Percentiles rank a stretch among this genome's conserved stretches.
phyloP scores from a whole-genome alignment of 768 basidiomycete genomes.

The Heimioporus sp. region DNA sequence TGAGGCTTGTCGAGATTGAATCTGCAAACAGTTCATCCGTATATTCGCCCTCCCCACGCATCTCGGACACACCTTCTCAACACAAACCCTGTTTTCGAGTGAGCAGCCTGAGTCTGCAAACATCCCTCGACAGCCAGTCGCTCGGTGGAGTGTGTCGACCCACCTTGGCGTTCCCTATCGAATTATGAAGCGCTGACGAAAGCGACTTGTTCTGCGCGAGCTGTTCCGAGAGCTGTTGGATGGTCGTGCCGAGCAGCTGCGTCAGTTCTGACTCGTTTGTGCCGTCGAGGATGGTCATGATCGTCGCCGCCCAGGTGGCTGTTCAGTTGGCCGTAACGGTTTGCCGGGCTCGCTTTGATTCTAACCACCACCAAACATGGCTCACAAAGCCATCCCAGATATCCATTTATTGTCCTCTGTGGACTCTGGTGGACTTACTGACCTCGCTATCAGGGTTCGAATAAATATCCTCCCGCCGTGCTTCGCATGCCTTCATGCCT shows the following conservation, averaged over 20 bases:
- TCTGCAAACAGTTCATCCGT: slow-evolving; percentile 28
- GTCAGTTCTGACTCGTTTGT: slow-evolving; percentile 55
- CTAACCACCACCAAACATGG: no score
- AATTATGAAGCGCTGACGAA: slow-evolving; percentile 67
- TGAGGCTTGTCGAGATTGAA: slow-evolving; percentile 88
- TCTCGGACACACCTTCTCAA: slow-evolving; percentile 60
- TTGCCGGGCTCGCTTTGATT: no score
- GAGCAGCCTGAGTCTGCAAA: slow-evolving; percentile 76
- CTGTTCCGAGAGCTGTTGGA: slow-evolving; percentile 82
- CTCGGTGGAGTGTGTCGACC: slow-evolving; percentile 14
- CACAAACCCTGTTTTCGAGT: slow-evolving; percentile 91
- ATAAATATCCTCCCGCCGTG: neutral
- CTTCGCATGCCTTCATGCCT: slow-evolving; percentile 7
- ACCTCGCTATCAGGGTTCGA: neutral
- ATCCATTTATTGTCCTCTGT: slow-evolving; percentile 18
- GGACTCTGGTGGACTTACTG: neutral
- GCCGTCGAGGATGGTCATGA: slow-evolving; percentile 56
- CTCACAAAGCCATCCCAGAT: no score
- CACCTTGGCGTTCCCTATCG: slow-evolving; percentile 81
- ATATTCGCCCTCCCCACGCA: neutral
- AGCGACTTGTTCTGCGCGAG: slow-evolving; percentile 74
- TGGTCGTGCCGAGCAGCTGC: slow-evolving; percentile 56
- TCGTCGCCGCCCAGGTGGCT: neutral
- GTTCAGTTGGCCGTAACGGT: no score
- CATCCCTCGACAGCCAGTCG: neutral